Percentiles rank a stretch among this genome's conserved stretches.
These are phyloP conservation scores for Gossypium turneri DNA, from an alignment of 345 rosid genomes.

Conservation along the genomic window DNA sequence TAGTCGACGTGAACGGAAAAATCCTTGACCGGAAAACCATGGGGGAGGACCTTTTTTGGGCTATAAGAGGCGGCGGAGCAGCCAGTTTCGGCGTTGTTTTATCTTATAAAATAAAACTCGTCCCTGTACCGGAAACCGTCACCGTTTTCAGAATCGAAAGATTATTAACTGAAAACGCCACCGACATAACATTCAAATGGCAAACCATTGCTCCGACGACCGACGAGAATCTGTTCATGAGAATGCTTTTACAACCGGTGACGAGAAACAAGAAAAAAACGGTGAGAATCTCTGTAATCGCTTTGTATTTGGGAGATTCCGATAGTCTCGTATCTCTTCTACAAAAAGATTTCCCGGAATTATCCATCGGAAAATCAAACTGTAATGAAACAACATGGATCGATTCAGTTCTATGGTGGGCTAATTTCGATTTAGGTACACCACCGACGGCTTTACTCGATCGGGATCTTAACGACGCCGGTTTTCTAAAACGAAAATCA, in stretches of 20 bases:
- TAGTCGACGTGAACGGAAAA: constrained; percentile 48
- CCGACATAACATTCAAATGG: constrained; percentile 41
- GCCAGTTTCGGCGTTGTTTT: constrained; percentile 54
- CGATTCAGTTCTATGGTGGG: background rate
- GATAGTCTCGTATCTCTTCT: constrained; percentile 33
- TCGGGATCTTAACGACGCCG: background rate
- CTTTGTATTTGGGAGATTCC: constrained; percentile 40
- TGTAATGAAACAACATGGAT: background rate
- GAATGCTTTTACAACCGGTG: constrained; percentile 55
- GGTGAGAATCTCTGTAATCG: constrained; percentile 32
- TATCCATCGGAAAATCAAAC: background rate
- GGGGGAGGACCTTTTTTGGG: constrained; percentile 67
- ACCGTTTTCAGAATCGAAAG: constrained; percentile 47
- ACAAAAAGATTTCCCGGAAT: constrained; percentile 20
- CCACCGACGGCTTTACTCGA: background rate
- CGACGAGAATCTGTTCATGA: constrained; percentile 49
- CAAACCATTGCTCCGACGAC: constrained; percentile 52
- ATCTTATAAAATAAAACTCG: constrained; percentile 48
- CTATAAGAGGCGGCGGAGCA: constrained; percentile 55
- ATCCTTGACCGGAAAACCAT: constrained; percentile 36
- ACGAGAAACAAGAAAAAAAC: constrained; percentile 38
- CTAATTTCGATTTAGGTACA: background rate
- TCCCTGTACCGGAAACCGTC: constrained; percentile 41
- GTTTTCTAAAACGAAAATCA: background rate
- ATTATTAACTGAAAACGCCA: constrained; percentile 29